Conservation (phyloP, 2,329 filamentous ascomycete species). For the Hymenoscyphus fraxineus region DNA sequence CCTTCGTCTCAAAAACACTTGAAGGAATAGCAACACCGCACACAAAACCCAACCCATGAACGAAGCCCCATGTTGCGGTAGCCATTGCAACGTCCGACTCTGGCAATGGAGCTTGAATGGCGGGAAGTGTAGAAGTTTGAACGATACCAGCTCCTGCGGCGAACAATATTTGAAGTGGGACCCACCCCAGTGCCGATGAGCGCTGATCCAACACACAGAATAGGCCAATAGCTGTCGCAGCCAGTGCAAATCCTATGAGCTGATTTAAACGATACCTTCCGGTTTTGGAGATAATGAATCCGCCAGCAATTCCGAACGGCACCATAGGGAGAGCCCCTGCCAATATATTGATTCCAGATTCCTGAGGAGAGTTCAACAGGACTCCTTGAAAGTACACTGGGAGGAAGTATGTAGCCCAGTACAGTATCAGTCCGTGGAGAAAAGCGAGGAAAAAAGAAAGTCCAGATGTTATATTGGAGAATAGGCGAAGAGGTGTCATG, state of each 20-base stretch:
- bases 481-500: conserved; percentile 9
- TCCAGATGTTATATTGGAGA: conserved; percentile 4
- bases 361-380: conserved; percentile 33
- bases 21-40: conserved; percentile 42
- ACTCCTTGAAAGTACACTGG: conserved; percentile 49
- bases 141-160: conserved; percentile 42
- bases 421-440: conserved; percentile 37
- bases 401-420: conserved; percentile 40
- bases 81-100: conserved; percentile 34
- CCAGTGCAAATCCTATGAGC: conserved; percentile 11
- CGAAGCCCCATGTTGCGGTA: conserved; percentile 35
- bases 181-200: conserved; percentile 39
- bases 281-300: conserved; percentile 28
- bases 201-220: conserved; percentile 19
- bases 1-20: conserved; percentile 10
- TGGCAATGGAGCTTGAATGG: conserved; percentile 39
- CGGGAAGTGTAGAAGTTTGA: conserved; percentile 41
- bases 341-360: conserved; percentile 38
- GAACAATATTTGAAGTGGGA: conserved; percentile 41
- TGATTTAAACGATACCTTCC: conserved; percentile 18
- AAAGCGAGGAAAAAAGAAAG: conserved; percentile 35
- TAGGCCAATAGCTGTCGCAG: conserved; percentile 14
- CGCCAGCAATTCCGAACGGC: conserved; percentile 11
- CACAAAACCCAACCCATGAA: conserved; percentile 44
- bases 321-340: conserved; percentile 37